A percentile compares a stretch with the other conserved stretches of the same genome.
Conservation (phyloP, 1,284 basidiomycete species). For the Stereum hirsutum region DNA sequence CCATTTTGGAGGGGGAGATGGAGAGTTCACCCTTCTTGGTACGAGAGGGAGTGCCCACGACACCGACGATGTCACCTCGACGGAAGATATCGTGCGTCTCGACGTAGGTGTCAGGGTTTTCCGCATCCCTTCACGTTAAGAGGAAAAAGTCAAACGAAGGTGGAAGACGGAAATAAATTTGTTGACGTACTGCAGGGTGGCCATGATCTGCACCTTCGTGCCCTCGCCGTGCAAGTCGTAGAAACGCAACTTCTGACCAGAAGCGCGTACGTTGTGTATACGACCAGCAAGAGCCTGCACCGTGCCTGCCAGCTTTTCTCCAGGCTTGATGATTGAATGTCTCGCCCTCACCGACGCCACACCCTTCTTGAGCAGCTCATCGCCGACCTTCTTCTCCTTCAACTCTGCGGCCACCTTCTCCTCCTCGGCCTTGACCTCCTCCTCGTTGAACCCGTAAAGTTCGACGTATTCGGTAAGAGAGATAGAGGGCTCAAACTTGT, state of each 20-base stretch:
- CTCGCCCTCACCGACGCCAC: too few relatives aligned
- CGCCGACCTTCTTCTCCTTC: conserved; percentile 48
- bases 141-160: neutral
- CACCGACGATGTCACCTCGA: conserved; percentile 94
- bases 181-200: conserved; percentile 72
- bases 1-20: conserved; percentile 76
- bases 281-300: conserved; percentile 76
- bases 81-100: conserved; percentile 81
- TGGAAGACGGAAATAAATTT: neutral
- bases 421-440: too few relatives aligned
- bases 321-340: conserved; percentile 58
- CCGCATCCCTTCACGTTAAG: conserved; percentile 47
- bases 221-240: conserved; percentile 96
- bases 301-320: conserved; percentile 44
- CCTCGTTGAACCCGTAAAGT: too few relatives aligned
- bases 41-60: conserved; percentile 82
- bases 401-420: conserved; percentile 66
- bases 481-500: conserved; percentile 92
- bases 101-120: conserved; percentile 63
- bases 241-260: conserved; percentile 84
- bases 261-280: conserved; percentile 84
- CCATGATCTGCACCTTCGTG: conserved; percentile 92
- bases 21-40: conserved; percentile 97
- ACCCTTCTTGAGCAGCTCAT: conserved; percentile 30
- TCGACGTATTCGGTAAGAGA: conserved; percentile 77